Percentiles rank a stretch among this genome's conserved stretches.
Conservation (phyloP, 1,284 basidiomycete genomes). For the Pascua sp. region DNA sequence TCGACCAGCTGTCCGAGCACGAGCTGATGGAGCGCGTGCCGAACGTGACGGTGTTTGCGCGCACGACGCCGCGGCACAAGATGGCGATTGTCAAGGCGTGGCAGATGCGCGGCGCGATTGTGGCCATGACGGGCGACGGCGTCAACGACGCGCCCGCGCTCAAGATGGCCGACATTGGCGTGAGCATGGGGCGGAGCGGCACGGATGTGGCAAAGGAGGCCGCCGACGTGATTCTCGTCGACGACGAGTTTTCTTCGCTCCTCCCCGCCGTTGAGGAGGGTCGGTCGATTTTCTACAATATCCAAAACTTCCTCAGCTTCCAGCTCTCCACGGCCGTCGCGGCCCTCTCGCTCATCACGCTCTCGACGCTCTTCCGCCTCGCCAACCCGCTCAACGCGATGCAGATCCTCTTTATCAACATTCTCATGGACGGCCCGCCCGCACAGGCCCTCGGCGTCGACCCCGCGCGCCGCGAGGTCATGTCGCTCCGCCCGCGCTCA, state of each 20-base stretch:
- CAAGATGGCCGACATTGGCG: constrained; percentile 96
- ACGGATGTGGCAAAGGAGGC: constrained; percentile 99
- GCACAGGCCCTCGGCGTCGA: constrained; percentile 95
- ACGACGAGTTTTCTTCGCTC: constrained; percentile 95
- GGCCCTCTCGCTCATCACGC: constrained; percentile 87
- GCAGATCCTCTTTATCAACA: constrained; percentile 99
- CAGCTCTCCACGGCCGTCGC: constrained; percentile 95
- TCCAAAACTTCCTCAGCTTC: constrained; percentile 96
- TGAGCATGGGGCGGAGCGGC: constrained; percentile 94
- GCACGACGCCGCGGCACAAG: constrained; percentile 94
- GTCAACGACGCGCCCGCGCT: constrained; percentile 96
- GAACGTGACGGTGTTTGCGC: constrained; percentile 78
- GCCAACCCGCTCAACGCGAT: constrained; percentile 94
- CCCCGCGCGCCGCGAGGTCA: constrained; percentile 85
- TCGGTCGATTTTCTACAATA: constrained; percentile 97
- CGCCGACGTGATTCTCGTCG: constrained; percentile 92
- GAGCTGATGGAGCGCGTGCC: constrained; percentile 83
- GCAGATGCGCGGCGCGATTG: constrained; percentile 79
- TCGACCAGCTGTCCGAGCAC: constrained; percentile 74
- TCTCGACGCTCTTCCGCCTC: constrained; percentile 83
- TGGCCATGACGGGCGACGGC: constrained; percentile 97
- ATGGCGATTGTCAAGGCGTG: constrained; percentile 94
- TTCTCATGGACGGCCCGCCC: constrained; percentile 97
- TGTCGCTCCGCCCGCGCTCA: constrained; percentile 79
- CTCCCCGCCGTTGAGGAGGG: constrained; percentile 93